phyloP scores from a whole-genome alignment of 139 green algal genomes.

The Tetradesmus obliquus region DNA sequence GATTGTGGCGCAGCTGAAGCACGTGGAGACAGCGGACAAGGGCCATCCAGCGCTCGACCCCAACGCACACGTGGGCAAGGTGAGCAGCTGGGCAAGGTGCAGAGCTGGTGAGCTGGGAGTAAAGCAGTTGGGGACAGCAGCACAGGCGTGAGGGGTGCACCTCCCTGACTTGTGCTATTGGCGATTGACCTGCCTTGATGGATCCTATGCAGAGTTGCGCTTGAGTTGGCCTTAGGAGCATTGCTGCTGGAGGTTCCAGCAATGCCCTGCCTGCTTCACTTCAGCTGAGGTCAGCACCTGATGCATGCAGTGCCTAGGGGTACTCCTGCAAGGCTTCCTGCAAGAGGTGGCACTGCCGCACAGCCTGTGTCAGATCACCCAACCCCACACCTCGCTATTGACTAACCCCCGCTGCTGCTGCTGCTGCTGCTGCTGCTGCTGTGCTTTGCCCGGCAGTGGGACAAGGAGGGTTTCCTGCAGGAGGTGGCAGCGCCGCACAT shows the following conservation, averaged over 20 bases:
- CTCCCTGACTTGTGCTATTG: no score
- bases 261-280: not conserved
- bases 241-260: not conserved
- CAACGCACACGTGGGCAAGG: constrained; percentile 22
- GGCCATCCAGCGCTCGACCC: constrained; percentile 27
- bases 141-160: no score
- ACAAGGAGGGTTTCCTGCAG: constrained; percentile 34
- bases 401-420: not conserved
- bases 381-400: not conserved
- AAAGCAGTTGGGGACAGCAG: no score
- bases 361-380: not conserved
- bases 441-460: constrained; percentile 22
- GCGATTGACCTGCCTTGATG: no score
- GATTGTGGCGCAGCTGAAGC: constrained; percentile 27
- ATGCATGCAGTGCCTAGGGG: no score
- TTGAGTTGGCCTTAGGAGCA: no score
- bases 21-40: constrained; percentile 43
- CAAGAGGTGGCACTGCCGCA: not conserved
- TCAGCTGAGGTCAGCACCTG: not conserved
- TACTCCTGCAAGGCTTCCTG: not conserved
- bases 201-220: no score
- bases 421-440: not conserved
- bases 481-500: not conserved
- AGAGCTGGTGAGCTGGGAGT: not conserved
- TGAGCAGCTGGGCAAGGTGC: not conserved